Conservation (phyloP, 2,329 filamentous ascomycete species). For the Botrytis hyacinthi region DNA sequence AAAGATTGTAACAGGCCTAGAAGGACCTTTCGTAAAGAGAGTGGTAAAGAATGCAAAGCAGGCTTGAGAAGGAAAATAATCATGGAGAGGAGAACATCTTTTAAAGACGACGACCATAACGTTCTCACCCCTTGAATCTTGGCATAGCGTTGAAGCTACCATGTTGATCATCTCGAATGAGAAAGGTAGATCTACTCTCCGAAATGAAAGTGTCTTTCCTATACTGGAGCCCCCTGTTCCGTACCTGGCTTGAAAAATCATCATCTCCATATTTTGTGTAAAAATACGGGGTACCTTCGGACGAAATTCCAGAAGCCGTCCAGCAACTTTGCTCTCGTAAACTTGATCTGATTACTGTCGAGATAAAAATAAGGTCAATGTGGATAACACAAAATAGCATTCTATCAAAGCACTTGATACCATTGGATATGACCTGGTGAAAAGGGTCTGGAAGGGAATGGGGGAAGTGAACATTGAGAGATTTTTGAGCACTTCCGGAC, state of each 20-base stretch:
- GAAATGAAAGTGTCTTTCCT: conserved; percentile 20
- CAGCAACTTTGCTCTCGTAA: conserved; percentile 1
- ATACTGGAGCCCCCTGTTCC: background rate
- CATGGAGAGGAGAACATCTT: conserved; percentile 11
- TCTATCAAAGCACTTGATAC: background rate
- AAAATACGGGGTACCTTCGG: conserved; percentile 13
- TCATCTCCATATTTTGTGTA: conserved; percentile 9
- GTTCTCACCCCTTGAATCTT: conserved; percentile 5
- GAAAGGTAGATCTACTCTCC: conserved; percentile 7
- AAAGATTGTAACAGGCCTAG: conserved; percentile 16
- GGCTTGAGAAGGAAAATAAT: background rate
- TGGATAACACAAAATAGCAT: background rate
- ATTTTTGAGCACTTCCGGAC: background rate
- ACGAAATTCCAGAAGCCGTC: background rate
- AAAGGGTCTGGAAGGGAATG: background rate
- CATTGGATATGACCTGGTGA: background rate
- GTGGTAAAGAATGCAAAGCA: conserved; percentile 18
- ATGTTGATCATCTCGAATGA: conserved; percentile 13
- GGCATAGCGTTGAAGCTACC: background rate
- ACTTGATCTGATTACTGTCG: background rate
- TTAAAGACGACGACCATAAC: conserved; percentile 11
- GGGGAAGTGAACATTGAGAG: background rate
- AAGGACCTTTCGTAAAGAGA: conserved; percentile 21
- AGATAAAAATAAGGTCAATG: conserved; percentile 4
- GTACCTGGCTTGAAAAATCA: background rate